Conservation (phyloP, 1,284 basidiomycete genomes). For the Coniophora puteana region DNA sequence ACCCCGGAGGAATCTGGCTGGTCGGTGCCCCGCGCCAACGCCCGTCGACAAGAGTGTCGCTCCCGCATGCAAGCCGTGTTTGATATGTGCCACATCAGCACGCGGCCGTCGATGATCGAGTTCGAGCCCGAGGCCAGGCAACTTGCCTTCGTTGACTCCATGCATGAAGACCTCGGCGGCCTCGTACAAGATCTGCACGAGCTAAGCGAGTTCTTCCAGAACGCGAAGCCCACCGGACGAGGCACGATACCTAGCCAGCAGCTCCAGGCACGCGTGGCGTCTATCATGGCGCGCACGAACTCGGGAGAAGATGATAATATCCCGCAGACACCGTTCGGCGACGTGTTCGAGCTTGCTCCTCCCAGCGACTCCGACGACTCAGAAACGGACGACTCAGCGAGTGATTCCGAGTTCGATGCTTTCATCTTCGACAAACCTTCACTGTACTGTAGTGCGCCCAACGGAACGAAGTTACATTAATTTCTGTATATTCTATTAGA, state of each 20-base stretch:
- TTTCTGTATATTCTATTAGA: too few relatives aligned
- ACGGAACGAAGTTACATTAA: constrained; percentile 35
- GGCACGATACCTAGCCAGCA: constrained; percentile 48
- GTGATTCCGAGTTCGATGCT: constrained; percentile 62
- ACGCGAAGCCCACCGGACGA: constrained; percentile 28
- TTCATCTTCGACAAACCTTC: constrained; percentile 64
- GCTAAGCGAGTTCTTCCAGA: constrained; percentile 84
- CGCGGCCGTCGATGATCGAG: constrained; percentile 70
- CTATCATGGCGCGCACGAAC: constrained; percentile 74
- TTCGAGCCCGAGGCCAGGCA: constrained; percentile 55
- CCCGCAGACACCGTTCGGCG: constrained; percentile 74
- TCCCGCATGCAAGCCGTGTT: constrained; percentile 81
- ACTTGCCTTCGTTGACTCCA: constrained; percentile 25
- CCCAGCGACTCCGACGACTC: constrained; percentile 37
- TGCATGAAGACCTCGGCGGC: constrained; percentile 74
- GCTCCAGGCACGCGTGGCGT: constrained; percentile 72
- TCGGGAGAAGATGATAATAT: constrained; percentile 45
- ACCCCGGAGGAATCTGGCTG: constrained; percentile 80
- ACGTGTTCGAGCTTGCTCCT: constrained; percentile 63
- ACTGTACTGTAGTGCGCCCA: constrained; percentile 37
- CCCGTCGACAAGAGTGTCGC: constrained; percentile 61
- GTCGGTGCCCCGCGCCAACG: constrained; percentile 71
- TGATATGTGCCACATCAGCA: constrained; percentile 74
- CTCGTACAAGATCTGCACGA: constrained; percentile 86
- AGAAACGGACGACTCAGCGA: constrained; percentile 48